Percentiles rank a stretch among this genome's conserved stretches.
phyloP scores from a whole-genome alignment of 2,329 filamentous ascomycete genomes.

The Fusarium brachygibbosum region DNA sequence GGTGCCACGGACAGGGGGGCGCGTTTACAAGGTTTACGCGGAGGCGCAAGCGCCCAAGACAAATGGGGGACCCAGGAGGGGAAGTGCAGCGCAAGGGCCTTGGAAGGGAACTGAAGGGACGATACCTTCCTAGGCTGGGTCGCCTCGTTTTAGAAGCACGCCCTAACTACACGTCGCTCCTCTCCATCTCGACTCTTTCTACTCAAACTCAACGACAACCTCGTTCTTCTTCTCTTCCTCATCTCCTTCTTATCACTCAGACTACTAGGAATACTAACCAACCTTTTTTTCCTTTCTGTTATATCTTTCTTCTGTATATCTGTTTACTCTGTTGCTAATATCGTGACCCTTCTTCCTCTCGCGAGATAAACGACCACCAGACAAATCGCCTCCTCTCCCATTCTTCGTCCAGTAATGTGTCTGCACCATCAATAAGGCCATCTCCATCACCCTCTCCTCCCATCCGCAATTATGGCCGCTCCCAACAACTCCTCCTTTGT shows the following conservation, averaged over 20 bases:
- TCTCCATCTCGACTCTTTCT: conserved; percentile 29
- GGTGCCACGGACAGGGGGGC: conserved; percentile 38
- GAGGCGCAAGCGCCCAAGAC: conserved; percentile 45
- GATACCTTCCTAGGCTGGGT: conserved; percentile 41
- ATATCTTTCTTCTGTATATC: conserved; percentile 1
- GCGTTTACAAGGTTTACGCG: conserved; percentile 53
- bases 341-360: conserved; percentile 13
- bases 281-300: conserved; percentile 1
- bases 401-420: conserved; percentile 48
- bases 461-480: conserved; percentile 48
- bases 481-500: conserved; percentile 41
- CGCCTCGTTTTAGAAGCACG: conserved; percentile 49
- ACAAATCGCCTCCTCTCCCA: conserved; percentile 35
- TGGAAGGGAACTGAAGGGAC: conserved; percentile 46
- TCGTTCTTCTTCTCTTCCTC: conserved; percentile 31
- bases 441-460: conserved; percentile 38
- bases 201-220: conserved; percentile 37
- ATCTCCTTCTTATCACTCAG: conserved; percentile 20
- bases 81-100: conserved; percentile 31
- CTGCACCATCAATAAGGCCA: conserved; percentile 47
- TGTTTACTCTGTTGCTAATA: conserved; percentile 12
- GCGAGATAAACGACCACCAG: conserved; percentile 17
- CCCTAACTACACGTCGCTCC: conserved; percentile 46
- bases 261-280: conserved; percentile 4
- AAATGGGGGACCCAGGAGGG: conserved; percentile 38